These are phyloP conservation scores for Nemania abortiva DNA, from an alignment of 2,329 filamentous ascomycete genomes.

Conservation along the genomic window DNA sequence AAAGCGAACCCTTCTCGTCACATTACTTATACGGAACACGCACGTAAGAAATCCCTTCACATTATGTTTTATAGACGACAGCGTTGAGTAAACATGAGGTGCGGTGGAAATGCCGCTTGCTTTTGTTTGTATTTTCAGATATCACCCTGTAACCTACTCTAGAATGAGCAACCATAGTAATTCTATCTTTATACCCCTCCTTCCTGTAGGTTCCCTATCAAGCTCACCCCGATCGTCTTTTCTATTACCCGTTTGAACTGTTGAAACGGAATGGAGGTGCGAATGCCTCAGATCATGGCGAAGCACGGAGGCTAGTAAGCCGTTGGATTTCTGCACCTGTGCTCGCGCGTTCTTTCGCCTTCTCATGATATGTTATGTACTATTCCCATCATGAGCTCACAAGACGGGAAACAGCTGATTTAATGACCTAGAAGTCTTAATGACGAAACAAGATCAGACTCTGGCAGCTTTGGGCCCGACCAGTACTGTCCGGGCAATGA, in stretches of 20 bases:
- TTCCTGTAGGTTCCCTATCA: not conserved
- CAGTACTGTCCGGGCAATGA: conserved; percentile 24
- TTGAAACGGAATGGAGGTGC: not conserved
- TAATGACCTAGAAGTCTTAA: not conserved
- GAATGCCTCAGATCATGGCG: not conserved
- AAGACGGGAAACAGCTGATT: not conserved
- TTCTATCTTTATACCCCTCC: conserved; percentile 10
- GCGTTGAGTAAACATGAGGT: not conserved
- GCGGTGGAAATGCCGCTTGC: not conserved
- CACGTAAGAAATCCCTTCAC: conserved; percentile 10
- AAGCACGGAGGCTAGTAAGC: not conserved
- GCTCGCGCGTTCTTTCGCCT: not conserved
- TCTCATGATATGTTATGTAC: conserved; percentile 1
- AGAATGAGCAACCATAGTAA: not conserved
- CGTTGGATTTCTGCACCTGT: not conserved
- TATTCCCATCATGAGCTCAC: not conserved
- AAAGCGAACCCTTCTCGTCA: not conserved
- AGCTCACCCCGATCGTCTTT: not conserved
- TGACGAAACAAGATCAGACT: conserved; percentile 5
- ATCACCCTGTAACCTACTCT: conserved; percentile 5
- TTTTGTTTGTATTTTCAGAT: conserved; percentile 7
- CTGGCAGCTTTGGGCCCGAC: conserved; percentile 12
- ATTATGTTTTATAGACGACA: not conserved
- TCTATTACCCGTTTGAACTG: not conserved
- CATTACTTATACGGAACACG: conserved; percentile 3